Evolutionary conservation across 768 basidiomycete species (phyloP), one percentile per base, ranked within the genome.

Genomic region (Chalciporus pseudorubinellus): DNA sequence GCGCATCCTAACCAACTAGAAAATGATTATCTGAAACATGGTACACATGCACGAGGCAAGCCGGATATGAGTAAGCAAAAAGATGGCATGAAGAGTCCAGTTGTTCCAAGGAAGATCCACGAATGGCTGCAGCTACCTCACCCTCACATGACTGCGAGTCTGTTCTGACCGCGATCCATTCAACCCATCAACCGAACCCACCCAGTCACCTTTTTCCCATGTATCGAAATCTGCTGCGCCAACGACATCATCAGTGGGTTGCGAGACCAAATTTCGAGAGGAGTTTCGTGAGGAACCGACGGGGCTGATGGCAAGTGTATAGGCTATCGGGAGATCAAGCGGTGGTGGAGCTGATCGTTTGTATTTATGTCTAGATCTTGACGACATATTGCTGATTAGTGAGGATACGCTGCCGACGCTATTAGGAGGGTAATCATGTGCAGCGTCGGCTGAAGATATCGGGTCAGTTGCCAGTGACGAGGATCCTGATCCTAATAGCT

Each of bases 381-480:
- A 53, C 29, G 55, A 56, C 16, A 28, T 16, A 12, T 43, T 50
- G 31, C 59, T 58, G 14, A 41, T 42, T n/a, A 53, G 55, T 19
- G 58, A 51, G 7, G 64, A 51, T 36, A 74, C 59, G 57, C 77
- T 75, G 53, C 69, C 74, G 16, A 72, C 66, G 20, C 75, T 69
- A 56, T 76, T 79, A 13, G 87, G 87, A 26, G 87, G 87, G 62
- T 88, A 87, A 39, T 69, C 60, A 13, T 72, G 66, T 1, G 51
- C 43, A 6, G 58, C 63, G 6, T 46, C 51, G 0, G 22, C 45
- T 1, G 41, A 34, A 9, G 44, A 39, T 26, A 21, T 49, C 3
- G 56, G 39, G 12, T 60, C 62, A 2, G 39, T 39, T 29, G 55
- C 52, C 7, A 57, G 58, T 14, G 58, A 53, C 13, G 65, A 51